These are phyloP conservation scores for Calophaca sinica DNA, from an alignment of 306 rosid species.

Conservation along the genomic window DNA sequence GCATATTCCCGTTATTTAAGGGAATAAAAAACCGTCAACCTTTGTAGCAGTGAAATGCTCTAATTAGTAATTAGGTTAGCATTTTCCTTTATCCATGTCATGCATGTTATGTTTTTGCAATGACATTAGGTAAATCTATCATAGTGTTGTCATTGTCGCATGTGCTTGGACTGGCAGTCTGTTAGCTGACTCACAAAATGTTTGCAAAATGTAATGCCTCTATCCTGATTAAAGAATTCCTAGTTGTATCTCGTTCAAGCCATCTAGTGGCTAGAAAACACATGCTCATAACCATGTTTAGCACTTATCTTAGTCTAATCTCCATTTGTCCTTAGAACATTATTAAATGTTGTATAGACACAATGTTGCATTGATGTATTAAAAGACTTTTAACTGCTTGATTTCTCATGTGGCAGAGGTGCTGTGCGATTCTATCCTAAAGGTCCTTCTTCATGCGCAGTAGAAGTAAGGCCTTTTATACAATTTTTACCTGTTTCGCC, in stretches of 20 bases:
- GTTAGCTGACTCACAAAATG: conserved; percentile 6
- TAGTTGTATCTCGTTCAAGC: conserved; percentile 32
- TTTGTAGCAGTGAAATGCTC: conserved; percentile 30
- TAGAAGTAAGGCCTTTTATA: conserved; percentile 75
- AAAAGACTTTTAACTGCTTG: conserved; percentile 47
- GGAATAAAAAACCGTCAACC: conserved; percentile 25
- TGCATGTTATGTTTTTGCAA: conserved; percentile 7
- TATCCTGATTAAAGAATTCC: conserved; percentile 28
- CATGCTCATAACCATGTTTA: conserved; percentile 27
- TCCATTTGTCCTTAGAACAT: conserved; percentile 16
- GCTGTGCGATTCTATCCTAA: conserved; percentile 95
- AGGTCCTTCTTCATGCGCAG: conserved; percentile 79
- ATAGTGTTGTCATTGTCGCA: not conserved
- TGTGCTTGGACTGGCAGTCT: conserved; percentile 14
- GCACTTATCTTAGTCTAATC: conserved; percentile 7
- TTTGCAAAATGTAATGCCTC: conserved; percentile 35
- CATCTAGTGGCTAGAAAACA: conserved; percentile 17
- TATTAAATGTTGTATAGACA: not conserved
- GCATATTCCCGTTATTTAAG: not conserved
- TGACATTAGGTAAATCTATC: conserved; percentile 10
- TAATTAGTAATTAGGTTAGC: not conserved
- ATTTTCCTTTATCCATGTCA: conserved; percentile 1
- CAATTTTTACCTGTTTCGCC: conserved; percentile 24
- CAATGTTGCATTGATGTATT: conserved; percentile 21
- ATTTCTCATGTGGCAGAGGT: conserved; percentile 72